A percentile compares a stretch with the other conserved stretches of the same genome.
phyloP scores from a whole-genome alignment of 306 rosid species.

The Dalbergia oliveri region DNA sequence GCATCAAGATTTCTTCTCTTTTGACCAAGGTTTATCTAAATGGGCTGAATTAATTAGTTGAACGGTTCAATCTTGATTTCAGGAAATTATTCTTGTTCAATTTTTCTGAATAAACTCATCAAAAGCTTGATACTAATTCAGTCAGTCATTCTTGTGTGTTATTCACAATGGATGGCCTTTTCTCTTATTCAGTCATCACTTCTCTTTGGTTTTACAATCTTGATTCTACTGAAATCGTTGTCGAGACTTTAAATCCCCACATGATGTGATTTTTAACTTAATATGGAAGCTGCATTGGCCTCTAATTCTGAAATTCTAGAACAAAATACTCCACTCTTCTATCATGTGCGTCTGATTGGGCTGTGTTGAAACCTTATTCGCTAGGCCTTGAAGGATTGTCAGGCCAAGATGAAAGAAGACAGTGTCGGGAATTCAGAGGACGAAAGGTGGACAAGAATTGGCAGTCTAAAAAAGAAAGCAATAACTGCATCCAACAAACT shows the following conservation, averaged over 20 bases:
- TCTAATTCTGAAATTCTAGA: neutral
- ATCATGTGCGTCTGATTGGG: neutral
- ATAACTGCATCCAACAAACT: constrained; percentile 74
- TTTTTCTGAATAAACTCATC: too few species aligned
- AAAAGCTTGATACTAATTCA: too few species aligned
- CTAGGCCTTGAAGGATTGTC: constrained; percentile 75
- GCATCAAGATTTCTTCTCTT: neutral
- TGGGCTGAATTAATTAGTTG: too few species aligned
- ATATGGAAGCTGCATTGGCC: neutral
- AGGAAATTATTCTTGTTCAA: neutral
- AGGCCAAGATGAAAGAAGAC: constrained; percentile 68
- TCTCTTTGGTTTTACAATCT: too few species aligned
- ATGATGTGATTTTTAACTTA: too few species aligned
- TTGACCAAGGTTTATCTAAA: neutral
- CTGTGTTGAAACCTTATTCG: neutral
- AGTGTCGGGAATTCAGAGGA: constrained; percentile 76
- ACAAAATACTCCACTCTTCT: neutral
- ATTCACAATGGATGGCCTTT: too few species aligned
- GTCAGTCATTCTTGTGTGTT: too few species aligned
- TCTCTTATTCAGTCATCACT: too few species aligned
- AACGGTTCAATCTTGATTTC: neutral
- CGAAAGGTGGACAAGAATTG: constrained; percentile 69
- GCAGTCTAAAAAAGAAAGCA: constrained; percentile 79
- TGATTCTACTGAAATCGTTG: neutral
- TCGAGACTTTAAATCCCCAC: neutral